Evolutionary conservation across 306 rosid genomes (phyloP).

Genomic region (Cicer bijugum): DNA sequence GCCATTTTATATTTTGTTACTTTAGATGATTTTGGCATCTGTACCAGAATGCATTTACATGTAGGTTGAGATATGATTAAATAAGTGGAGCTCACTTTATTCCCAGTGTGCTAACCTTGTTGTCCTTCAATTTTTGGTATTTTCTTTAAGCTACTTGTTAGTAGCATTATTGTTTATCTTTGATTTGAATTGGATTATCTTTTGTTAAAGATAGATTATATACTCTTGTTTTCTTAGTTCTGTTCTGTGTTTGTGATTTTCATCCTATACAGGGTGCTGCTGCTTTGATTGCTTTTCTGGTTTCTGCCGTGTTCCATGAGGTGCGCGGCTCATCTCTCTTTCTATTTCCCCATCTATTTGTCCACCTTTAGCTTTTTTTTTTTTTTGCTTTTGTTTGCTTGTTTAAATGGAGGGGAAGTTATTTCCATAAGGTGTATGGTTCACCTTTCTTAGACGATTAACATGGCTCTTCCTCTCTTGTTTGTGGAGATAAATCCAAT

Average conservation of each 20-base stretch:
- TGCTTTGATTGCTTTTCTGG: slow-evolving; percentile 66
- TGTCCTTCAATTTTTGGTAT: slow-evolving; percentile 35
- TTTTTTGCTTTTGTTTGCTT: not conserved
- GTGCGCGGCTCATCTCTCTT: slow-evolving; percentile 48
- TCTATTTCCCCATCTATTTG: not conserved
- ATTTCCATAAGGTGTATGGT: not conserved
- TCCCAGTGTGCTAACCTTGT: slow-evolving; percentile 31
- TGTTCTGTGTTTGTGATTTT: slow-evolving; percentile 35
- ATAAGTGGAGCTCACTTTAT: slow-evolving; percentile 19
- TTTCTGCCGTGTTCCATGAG: slow-evolving; percentile 96
- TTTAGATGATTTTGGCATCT: slow-evolving; percentile 32
- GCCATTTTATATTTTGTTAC: slow-evolving; percentile 27
- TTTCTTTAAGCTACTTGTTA: not conserved
- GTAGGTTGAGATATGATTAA: slow-evolving; percentile 25
- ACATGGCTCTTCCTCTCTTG: not conserved
- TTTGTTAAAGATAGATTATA: not conserved
- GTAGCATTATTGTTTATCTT: slow-evolving; percentile 25
- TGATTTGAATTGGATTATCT: slow-evolving; percentile 13
- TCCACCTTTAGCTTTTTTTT: slow-evolving; percentile 18
- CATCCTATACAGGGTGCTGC: slow-evolving; percentile 64
- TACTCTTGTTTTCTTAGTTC: slow-evolving; percentile 21
- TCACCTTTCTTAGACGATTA: not conserved
- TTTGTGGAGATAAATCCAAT: not conserved
- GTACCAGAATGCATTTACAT: slow-evolving; percentile 8
- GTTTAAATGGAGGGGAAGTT: not conserved